Evolutionary conservation across 768 basidiomycete genomes (phyloP).

Genomic region (Termitomyces sp.): DNA sequence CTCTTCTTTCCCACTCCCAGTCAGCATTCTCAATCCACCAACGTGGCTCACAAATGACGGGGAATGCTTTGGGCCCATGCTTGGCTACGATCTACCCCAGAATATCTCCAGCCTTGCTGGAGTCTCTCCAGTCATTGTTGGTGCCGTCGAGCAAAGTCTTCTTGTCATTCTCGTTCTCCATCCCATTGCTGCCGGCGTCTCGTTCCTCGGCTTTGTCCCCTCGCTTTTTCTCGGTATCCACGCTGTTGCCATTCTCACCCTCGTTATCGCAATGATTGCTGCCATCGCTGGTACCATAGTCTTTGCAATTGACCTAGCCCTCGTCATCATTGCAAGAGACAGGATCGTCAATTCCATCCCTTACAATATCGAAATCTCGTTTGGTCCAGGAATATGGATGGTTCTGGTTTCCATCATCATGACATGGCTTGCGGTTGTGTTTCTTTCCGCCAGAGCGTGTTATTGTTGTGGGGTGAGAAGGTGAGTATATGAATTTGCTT

Average conservation of each 20-base stretch:
- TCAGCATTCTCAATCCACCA: slow-evolving; percentile 32
- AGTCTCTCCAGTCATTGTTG: slow-evolving; percentile 42
- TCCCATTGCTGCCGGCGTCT: slow-evolving; percentile 59
- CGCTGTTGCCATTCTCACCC: slow-evolving; percentile 51
- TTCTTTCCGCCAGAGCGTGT: slow-evolving; percentile 64
- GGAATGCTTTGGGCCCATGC: slow-evolving; percentile 57
- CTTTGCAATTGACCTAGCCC: slow-evolving; percentile 60
- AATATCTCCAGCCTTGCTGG: slow-evolving; percentile 40
- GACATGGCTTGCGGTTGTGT: slow-evolving; percentile 59
- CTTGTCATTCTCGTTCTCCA: slow-evolving; percentile 65
- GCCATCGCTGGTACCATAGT: slow-evolving; percentile 54
- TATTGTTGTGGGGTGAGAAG: slow-evolving; percentile 65
- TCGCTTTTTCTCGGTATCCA: slow-evolving; percentile 63
- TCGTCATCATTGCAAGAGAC: slow-evolving; percentile 52
- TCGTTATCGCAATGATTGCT: slow-evolving; percentile 56
- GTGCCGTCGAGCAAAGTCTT: slow-evolving; percentile 48
- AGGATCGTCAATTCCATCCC: slow-evolving; percentile 39
- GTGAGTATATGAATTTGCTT: slow-evolving; percentile 23
- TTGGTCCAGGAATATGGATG: slow-evolving; percentile 77
- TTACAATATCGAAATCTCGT: slow-evolving; percentile 44
- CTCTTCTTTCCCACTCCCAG: slow-evolving; percentile 5
- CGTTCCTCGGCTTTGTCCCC: slow-evolving; percentile 50
- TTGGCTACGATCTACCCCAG: slow-evolving; percentile 68
- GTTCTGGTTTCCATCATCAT: slow-evolving; percentile 52
- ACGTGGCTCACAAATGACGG: slow-evolving; percentile 38